Percentiles rank a stretch among this genome's conserved stretches.
Conservation (phyloP, 768 basidiomycete species). For the Panaeolus papilionaceus region DNA sequence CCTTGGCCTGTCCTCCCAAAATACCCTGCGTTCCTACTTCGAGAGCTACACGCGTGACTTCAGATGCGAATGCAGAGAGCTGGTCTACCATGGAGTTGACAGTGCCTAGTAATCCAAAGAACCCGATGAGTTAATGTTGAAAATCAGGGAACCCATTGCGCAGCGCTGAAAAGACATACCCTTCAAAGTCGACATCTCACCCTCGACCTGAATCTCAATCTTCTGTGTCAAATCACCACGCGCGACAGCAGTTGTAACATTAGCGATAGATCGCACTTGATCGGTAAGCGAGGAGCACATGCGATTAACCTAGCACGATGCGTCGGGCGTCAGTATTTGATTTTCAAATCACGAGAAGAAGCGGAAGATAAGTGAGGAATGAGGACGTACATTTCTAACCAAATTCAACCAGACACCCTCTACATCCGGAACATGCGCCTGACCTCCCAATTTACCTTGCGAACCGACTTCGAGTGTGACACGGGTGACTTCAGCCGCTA, state of each 20-base stretch:
- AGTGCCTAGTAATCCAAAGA: too few species aligned
- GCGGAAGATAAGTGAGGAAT: too few species aligned
- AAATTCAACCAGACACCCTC: conserved; percentile 92
- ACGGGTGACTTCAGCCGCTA: conserved; percentile 84
- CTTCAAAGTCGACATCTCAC: conserved; percentile 86
- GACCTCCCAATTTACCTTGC: conserved; percentile 89
- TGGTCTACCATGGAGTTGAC: conserved; percentile 97
- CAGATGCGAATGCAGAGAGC: conserved; percentile 83
- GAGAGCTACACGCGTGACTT: conserved; percentile 82
- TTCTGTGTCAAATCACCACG: conserved; percentile 91
- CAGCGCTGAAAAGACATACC: too few species aligned
- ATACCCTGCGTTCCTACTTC: conserved; percentile 94
- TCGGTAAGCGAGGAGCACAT: conserved; percentile 85
- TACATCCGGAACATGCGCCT: conserved; percentile 87
- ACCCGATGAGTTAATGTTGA: too few species aligned
- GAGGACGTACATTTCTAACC: conserved; percentile 66
- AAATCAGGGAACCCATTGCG: too few species aligned
- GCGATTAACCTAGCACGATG: conserved; percentile 62
- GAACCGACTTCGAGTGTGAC: conserved; percentile 88
- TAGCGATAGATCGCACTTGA: conserved; percentile 83
- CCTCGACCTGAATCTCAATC: conserved; percentile 88
- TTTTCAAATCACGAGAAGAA: too few species aligned
- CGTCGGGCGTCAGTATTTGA: not conserved
- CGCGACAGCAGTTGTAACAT: conserved; percentile 89
- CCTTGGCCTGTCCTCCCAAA: conserved; percentile 88